Evolutionary conservation across 768 basidiomycete genomes (phyloP), one percentile per base, ranked within the genome.

Genomic region (Fomitopsis serialis): DNA sequence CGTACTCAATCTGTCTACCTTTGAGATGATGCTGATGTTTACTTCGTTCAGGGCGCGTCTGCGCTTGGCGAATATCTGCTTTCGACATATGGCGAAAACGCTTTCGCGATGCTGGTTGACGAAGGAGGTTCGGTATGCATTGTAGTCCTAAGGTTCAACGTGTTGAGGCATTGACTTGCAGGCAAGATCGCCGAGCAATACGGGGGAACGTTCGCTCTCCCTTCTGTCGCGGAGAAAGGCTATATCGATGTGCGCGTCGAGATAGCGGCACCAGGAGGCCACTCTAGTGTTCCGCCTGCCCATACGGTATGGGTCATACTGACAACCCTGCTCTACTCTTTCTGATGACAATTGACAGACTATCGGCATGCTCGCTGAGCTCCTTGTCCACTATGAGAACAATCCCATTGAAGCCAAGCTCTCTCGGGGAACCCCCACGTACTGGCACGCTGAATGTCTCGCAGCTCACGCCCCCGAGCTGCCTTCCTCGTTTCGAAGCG

Each of bases 41-140:
- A 21, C 11, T 13, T 4, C 9, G 17, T 2, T 5, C 52, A 79
- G 73, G 78, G 79, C 6, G 79, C 81, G 0, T 50, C 55, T 0
- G 54, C 61, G 2, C 69, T 84, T n/a, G 69, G 69, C 0, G 29
- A 63, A 5, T 65, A 71, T 40, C 66, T 84, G n/a, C 59, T 72
- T 2, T 54, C 70, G 10, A 68, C 66, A 0, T 80, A 77, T 58
- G 82, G 81, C n/a, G 52, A 65, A n/a, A 60, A 81, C 59, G 70
- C 74, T 6, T 70, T 84, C 48, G 67, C 78, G 1, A 67, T 84
- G 60, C 62, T 83, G n/a, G 72, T 84, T 11, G 84, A 85, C 53
- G 84, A 85, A 69, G 80, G 81, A 7, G 77, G 79, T 70, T 60
- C 53, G 54, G 46, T 47, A 34, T 29, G 46, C 46, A 10, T 34